Conservation (phyloP, 2,329 filamentous ascomycete genomes). For the Ceratocystis huliohia region DNA sequence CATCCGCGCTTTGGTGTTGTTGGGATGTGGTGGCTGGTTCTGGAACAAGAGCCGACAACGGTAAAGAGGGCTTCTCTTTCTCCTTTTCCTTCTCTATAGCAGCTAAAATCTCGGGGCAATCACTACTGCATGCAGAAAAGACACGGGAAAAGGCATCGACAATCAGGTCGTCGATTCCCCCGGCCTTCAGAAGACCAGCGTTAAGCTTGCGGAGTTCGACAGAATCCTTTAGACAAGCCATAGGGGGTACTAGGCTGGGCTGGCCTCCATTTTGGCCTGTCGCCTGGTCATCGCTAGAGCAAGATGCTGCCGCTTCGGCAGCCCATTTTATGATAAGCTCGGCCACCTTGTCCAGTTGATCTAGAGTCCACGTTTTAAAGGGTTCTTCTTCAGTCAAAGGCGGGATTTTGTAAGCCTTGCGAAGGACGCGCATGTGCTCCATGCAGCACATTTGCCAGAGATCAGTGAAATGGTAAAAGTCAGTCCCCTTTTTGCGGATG, state of each 20-base stretch:
- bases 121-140: constrained; percentile 15
- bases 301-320: neutral
- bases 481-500: constrained; percentile 67
- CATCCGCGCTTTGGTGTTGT: constrained; percentile 1
- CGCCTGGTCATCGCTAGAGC: constrained; percentile 1
- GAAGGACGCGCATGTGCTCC: constrained; percentile 42
- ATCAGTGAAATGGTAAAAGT: constrained; percentile 53
- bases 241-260: constrained; percentile 26
- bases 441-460: constrained; percentile 46
- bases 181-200: constrained; percentile 71
- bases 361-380: constrained; percentile 41
- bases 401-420: constrained; percentile 36
- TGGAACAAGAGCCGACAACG: neutral
- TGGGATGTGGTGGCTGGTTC: neutral
- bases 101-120: constrained; percentile 12
- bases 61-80: constrained; percentile 27
- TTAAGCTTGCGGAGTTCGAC: constrained; percentile 61
- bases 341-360: constrained; percentile 46
- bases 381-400: constrained; percentile 38
- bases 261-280: neutral
- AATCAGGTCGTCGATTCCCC: constrained; percentile 82
- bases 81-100: constrained; percentile 27
- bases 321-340: constrained; percentile 46
- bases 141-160: constrained; percentile 64
- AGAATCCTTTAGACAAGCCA: constrained; percentile 44